A percentile compares a stretch with the other conserved stretches of the same genome.
phyloP scores from a whole-genome alignment of 2,329 filamentous ascomycete species.

The Teratosphaeria destructans region DNA sequence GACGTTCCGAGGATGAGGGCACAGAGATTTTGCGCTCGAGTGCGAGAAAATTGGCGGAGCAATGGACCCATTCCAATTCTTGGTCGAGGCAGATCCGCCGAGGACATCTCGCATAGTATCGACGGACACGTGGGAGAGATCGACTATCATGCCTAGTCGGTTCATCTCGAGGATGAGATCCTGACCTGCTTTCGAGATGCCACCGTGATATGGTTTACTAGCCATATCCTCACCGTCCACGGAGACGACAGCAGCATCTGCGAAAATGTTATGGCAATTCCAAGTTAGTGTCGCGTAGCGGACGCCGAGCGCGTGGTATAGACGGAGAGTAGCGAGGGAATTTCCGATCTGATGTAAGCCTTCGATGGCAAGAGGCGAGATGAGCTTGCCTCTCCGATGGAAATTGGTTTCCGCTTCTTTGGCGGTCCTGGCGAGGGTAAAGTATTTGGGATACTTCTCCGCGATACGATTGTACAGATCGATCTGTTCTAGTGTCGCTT shows the following conservation, averaged over 20 bases:
- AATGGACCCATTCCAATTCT: slow-evolving; percentile 57
- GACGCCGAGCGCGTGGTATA: slow-evolving; percentile 67
- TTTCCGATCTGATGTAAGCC: slow-evolving; percentile 93
- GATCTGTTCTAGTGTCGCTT: slow-evolving; percentile 62
- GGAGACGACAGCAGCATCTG: slow-evolving; percentile 65
- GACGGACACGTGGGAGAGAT: slow-evolving; percentile 66
- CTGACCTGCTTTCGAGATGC: slow-evolving; percentile 61
- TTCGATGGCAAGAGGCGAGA: slow-evolving; percentile 72
- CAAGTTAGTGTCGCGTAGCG: slow-evolving; percentile 84
- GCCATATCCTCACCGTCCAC: slow-evolving; percentile 33
- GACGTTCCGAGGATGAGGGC: slow-evolving; percentile 83
- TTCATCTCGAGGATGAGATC: slow-evolving; percentile 81
- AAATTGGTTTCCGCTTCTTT: slow-evolving; percentile 50
- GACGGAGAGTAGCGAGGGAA: slow-evolving; percentile 61
- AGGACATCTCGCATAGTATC: slow-evolving; percentile 83
- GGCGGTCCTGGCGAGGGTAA: slow-evolving; percentile 54
- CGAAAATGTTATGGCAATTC: slow-evolving; percentile 85
- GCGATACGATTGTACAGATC: slow-evolving; percentile 60
- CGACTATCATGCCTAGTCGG: slow-evolving; percentile 85
- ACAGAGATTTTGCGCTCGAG: slow-evolving; percentile 69
- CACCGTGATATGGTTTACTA: slow-evolving; percentile 53
- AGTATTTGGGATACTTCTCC: slow-evolving; percentile 54
- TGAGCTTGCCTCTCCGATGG: slow-evolving; percentile 39
- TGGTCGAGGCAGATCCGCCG: slow-evolving; percentile 33
- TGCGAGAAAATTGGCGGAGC: slow-evolving; percentile 87